phyloP scores from a whole-genome alignment of 2,329 filamentous ascomycete species.

The Diaporthe caulivora region DNA sequence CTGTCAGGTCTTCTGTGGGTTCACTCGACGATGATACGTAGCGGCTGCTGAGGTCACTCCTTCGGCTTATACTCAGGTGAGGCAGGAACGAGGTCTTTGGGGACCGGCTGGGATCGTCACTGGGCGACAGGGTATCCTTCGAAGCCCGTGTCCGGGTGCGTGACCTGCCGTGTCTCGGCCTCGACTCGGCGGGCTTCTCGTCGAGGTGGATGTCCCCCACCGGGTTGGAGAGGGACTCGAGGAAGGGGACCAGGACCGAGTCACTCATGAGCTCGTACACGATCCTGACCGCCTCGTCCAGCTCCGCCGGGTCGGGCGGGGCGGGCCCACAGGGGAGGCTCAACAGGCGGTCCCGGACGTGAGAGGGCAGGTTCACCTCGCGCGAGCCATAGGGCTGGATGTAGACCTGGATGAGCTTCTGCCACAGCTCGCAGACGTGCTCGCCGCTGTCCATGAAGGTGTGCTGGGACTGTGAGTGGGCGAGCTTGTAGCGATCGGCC shows the following conservation, averaged over 20 bases:
- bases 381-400: conserved; percentile 86
- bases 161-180: conserved; percentile 53
- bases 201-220: conserved; percentile 52
- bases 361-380: conserved; percentile 90
- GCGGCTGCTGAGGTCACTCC: conserved; percentile 51
- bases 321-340: conserved; percentile 67
- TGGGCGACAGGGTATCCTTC: conserved; percentile 49
- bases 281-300: conserved; percentile 87
- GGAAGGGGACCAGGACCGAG: conserved; percentile 91
- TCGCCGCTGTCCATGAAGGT: conserved; percentile 63
- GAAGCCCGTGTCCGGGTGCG: conserved; percentile 54
- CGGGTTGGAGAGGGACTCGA: conserved; percentile 72
- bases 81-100: conserved; percentile 59
- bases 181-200: conserved; percentile 51
- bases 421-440: conserved; percentile 86
- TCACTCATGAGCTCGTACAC: conserved; percentile 98
- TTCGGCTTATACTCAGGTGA: conserved; percentile 55
- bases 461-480: conserved; percentile 59
- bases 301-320: conserved; percentile 79
- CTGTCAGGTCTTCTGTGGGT: conserved; percentile 64
- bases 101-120: conserved; percentile 57
- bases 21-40: conserved; percentile 62
- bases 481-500: conserved; percentile 82
- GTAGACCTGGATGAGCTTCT: conserved; percentile 89
- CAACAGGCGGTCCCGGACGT: conserved; percentile 85